Evolutionary conservation across 148 eudicot species (phyloP).

Genomic region (Euryodendron excelsum): DNA sequence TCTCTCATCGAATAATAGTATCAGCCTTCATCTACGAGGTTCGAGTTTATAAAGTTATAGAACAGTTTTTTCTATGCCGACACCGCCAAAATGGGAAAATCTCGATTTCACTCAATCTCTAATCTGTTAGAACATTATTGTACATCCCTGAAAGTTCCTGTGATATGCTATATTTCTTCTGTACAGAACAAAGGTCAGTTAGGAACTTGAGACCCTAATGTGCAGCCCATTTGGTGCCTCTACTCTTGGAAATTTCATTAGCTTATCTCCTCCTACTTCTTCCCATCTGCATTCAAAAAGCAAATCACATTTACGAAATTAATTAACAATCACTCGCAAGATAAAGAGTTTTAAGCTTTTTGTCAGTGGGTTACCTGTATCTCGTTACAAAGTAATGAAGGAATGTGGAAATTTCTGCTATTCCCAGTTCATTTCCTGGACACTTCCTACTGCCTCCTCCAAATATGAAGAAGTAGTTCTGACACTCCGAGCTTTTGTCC

Average conservation of each 20-base stretch:
- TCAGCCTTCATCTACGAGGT: too few relatives aligned
- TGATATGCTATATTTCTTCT: slow-evolving; percentile 16
- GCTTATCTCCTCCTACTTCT: slow-evolving; percentile 79
- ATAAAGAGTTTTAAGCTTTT: not conserved
- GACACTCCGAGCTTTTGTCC: slow-evolving; percentile 68
- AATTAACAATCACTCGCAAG: too few relatives aligned
- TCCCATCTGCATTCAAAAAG: slow-evolving; percentile 62
- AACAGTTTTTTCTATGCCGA: too few relatives aligned
- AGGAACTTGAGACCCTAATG: slow-evolving; percentile 58
- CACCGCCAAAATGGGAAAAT: slow-evolving; percentile 10
- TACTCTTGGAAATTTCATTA: slow-evolving; percentile 91
- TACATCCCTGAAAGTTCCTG: slow-evolving; percentile 15
- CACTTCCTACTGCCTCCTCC: slow-evolving; percentile 96
- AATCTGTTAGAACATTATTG: slow-evolving; percentile 21
- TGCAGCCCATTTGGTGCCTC: slow-evolving; percentile 90
- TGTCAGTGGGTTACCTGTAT: slow-evolving; percentile 50
- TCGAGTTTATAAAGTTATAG: too few relatives aligned
- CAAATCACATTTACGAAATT: not conserved
- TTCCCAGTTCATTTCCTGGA: slow-evolving; percentile 91
- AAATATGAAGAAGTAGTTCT: slow-evolving; percentile 65
- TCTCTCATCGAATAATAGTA: too few relatives aligned
- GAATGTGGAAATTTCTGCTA: slow-evolving; percentile 89
- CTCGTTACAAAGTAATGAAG: slow-evolving; percentile 89
- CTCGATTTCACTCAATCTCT: slow-evolving; percentile 12
- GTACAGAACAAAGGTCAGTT: slow-evolving; percentile 18